A percentile compares a stretch with the other conserved stretches of the same genome.
These are phyloP conservation scores for Trichoderma sp. DNA, from an alignment of 2,329 filamentous ascomycete species.

Conservation along the genomic window DNA sequence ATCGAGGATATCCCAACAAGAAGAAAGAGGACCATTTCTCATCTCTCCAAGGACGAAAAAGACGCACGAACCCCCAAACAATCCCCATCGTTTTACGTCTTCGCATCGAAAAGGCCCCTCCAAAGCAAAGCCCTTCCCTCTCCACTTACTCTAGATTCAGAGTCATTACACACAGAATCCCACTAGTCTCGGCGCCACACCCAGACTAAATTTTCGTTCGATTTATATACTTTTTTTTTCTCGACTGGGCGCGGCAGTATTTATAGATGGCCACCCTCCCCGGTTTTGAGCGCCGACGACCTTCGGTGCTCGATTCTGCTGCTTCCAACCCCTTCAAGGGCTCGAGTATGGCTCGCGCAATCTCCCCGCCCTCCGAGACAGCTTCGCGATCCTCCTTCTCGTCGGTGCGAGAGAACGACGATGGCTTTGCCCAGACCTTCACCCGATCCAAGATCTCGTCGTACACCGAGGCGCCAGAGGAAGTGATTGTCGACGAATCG, in stretches of 20 bases:
- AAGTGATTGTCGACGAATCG: constrained; percentile 57
- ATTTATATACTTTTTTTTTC: not conserved
- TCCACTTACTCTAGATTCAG: constrained; percentile 18
- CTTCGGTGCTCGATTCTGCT: constrained; percentile 32
- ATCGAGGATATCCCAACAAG: not conserved
- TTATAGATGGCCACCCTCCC: constrained; percentile 27
- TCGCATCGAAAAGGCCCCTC: not conserved
- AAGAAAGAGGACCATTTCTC: not conserved
- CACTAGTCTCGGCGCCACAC: constrained; percentile 27
- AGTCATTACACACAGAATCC: constrained; percentile 24
- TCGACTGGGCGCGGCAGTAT: constrained; percentile 1
- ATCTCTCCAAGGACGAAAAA: not conserved
- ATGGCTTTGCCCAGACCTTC: constrained; percentile 64
- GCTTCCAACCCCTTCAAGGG: constrained; percentile 35
- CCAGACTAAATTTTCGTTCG: constrained; percentile 16
- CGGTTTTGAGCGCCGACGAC: constrained; percentile 35
- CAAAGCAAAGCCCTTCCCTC: constrained; percentile 17
- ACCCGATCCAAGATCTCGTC: constrained; percentile 66
- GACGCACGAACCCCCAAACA: not conserved
- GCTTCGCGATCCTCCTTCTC: constrained; percentile 62
- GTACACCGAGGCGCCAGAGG: constrained; percentile 55
- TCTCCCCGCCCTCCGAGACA: constrained; percentile 45
- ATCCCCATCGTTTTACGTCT: not conserved
- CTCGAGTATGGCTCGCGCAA: constrained; percentile 45
- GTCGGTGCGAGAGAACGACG: constrained; percentile 63